Percentiles rank a stretch among this genome's conserved stretches.
phyloP scores from a whole-genome alignment of 148 eudicot species.

The Cornus suecica region DNA sequence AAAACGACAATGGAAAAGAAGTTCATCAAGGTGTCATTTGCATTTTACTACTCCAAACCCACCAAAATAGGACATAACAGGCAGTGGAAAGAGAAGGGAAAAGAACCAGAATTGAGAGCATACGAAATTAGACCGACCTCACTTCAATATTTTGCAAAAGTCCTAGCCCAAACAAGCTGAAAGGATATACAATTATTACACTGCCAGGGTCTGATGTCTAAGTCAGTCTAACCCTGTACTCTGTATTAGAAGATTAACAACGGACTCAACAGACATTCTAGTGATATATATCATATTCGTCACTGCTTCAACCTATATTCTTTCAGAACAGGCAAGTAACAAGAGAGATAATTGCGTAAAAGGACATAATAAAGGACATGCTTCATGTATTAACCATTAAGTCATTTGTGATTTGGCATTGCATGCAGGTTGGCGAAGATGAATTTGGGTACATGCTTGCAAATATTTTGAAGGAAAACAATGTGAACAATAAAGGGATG shows the following conservation, averaged over 20 bases:
- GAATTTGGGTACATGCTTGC: slow-evolving; percentile 99
- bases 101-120: too few relatives aligned
- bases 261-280: background rate
- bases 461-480: slow-evolving; percentile 80
- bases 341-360: background rate
- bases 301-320: background rate
- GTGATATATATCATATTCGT: background rate
- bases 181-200: too few relatives aligned
- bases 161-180: too few relatives aligned
- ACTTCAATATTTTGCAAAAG: too few relatives aligned
- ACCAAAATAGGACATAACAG: too few relatives aligned
- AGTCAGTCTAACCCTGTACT: background rate
- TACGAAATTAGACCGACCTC: too few relatives aligned
- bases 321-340: background rate
- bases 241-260: background rate
- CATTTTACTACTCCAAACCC: background rate
- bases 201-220: background rate
- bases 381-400: background rate
- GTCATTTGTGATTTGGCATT: slow-evolving; percentile 7
- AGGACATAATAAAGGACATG: background rate
- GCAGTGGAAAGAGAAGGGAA: too few relatives aligned
- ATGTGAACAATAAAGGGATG: slow-evolving; percentile 88
- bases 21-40: background rate
- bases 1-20: too few relatives aligned
- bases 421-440: slow-evolving; percentile 91